Conservation (phyloP, 345 rosid species). For the Lepidium sativum region DNA sequence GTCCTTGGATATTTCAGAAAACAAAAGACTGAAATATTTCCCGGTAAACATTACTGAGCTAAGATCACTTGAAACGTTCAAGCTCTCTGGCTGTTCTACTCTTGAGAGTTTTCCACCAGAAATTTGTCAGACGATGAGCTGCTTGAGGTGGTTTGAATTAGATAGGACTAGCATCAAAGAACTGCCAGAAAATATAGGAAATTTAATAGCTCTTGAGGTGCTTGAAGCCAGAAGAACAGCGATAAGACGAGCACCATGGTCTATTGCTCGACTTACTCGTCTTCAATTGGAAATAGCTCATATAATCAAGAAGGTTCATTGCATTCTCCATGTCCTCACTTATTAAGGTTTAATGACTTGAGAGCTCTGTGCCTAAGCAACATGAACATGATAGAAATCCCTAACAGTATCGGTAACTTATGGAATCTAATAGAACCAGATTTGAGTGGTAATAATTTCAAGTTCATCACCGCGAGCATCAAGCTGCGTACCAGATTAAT, state of each 20-base stretch:
- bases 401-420: conserved; percentile 17
- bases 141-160: conserved; percentile 26
- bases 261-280: conserved; percentile 5
- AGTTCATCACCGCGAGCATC: conserved; percentile 23
- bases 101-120: conserved; percentile 23
- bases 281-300: conserved; percentile 4
- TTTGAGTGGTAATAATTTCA: conserved; percentile 27
- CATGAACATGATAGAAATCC: conserved; percentile 22
- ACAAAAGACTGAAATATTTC: conserved; percentile 13
- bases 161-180: conserved; percentile 18
- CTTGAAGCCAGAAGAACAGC: conserved; percentile 20
- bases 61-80: conserved; percentile 21
- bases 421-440: conserved; percentile 8
- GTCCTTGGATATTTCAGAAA: conserved; percentile 16
- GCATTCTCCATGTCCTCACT: conserved; percentile 11
- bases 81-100: conserved; percentile 23
- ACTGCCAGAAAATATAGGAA: conserved; percentile 24
- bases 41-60: conserved; percentile 23
- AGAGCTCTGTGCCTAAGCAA: conserved; percentile 20
- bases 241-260: conserved; percentile 13
- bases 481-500: conserved; percentile 15
- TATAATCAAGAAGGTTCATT: neutral
- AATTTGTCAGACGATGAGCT: conserved; percentile 13
- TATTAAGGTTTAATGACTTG: conserved; percentile 20
- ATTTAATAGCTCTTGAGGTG: conserved; percentile 21